Conservation (phyloP, 176 grass and related monocot species). For the Aegilops sharonensis region DNA sequence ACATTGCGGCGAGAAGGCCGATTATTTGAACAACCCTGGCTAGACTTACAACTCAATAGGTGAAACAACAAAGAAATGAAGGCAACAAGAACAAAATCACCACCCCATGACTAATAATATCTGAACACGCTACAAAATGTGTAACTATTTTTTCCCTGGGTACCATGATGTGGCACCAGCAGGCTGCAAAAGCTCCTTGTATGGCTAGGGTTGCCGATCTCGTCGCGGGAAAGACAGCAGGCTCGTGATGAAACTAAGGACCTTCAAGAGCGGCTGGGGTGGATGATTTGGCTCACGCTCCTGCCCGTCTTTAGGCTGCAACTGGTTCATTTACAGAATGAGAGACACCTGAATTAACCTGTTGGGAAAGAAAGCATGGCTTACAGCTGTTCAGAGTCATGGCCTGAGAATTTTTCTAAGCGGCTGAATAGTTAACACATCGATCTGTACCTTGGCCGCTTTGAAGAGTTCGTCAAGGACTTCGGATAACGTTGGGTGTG, state of each 20-base stretch:
- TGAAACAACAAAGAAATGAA: constrained; percentile 17
- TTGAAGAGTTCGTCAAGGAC: constrained; percentile 94
- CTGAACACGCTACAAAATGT: constrained; percentile 19
- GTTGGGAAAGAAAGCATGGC: constrained; percentile 39
- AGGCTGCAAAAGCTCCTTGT: neutral
- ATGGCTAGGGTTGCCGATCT: constrained; percentile 15
- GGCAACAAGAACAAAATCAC: constrained; percentile 13
- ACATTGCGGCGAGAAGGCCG: neutral
- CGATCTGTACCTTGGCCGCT: constrained; percentile 65
- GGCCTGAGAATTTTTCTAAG: neutral
- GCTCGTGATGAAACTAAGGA: constrained; percentile 39
- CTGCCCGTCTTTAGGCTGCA: constrained; percentile 48
- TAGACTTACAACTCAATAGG: constrained; percentile 2
- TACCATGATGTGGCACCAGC: neutral
- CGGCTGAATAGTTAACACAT: neutral
- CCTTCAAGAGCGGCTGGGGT: constrained; percentile 49
- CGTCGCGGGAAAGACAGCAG: constrained; percentile 13
- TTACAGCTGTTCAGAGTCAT: constrained; percentile 35
- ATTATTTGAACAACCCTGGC: constrained; percentile 23
- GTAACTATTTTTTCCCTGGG: neutral
- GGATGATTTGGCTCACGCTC: constrained; percentile 28
- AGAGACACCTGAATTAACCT: constrained; percentile 72
- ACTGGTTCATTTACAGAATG: constrained; percentile 85
- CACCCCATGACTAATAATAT: neutral
- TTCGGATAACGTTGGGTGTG: constrained; percentile 88